Base-by-base conservation (phyloP, 495 filamentous ascomycete species). In the Pyrenula aspistea region DNA sequence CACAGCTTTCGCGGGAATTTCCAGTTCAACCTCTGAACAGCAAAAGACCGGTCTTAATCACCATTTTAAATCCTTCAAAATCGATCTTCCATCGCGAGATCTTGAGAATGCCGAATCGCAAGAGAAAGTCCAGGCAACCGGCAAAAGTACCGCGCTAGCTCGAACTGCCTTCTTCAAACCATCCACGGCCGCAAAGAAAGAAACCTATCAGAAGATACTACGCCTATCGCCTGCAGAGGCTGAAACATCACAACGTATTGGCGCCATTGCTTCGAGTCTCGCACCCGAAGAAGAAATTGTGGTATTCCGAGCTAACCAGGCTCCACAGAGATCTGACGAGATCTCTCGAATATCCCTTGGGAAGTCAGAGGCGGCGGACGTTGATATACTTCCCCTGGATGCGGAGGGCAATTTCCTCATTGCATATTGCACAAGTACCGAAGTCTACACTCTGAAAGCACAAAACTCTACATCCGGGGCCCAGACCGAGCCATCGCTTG, bases 1-100 rank as follows among this genome's bases (percentile, higher is more conserved):
- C 23, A 71, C 82, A 56, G 74, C 86, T n/a, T 81, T 87, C 55
- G 84, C 88, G 10, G 92, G 93, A 49, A 86, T 96, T 68, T 96
- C 96, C 68, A 94, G 89, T 55, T 86, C 85, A 51, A 73, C 81
- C 24, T 75, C 70, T 0, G 81, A 89, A 49, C 77, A 88, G 53
- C 70, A 42, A 42, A n/a, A 82, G 61, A 81, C 82, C 57, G 88
- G 87, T 24, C 88, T 84, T 63, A 97, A 98, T 65, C 78, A 89
- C 61, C 93, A 98, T 68, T 80, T 97, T 56, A 78, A 91, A 51
- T 76, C 89, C n/a, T 93, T 96, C 62, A 67, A 75, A 50, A 74
- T 92, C 57, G 72, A 78, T 53, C 72, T 71, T 49, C 78, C 72
- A 19, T 65, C 62, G 2, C 60, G 62, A 53, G 68, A 62, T 24